phyloP scores from a whole-genome alignment of 768 basidiomycete genomes.

The Melanogaster broomeanus region DNA sequence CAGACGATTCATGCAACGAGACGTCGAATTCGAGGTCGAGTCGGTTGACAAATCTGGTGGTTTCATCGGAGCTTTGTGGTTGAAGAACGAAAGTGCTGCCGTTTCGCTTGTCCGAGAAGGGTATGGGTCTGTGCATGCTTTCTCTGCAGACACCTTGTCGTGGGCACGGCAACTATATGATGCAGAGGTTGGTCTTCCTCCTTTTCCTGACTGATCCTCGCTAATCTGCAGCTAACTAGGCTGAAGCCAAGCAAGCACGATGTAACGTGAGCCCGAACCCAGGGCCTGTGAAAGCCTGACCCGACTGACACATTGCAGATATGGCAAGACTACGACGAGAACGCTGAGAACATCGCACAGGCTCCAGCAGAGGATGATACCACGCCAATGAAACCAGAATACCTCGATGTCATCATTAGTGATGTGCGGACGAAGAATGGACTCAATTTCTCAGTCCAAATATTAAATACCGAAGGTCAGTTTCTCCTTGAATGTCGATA shows the following conservation, averaged over 20 bases:
- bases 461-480: constrained; percentile 87
- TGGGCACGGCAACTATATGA: constrained; percentile 81
- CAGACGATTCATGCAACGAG: constrained; percentile 87
- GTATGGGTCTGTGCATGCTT: constrained; percentile 83
- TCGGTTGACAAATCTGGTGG: constrained; percentile 92
- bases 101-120: constrained; percentile 85
- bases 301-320: constrained; percentile 49
- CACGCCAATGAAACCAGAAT: constrained; percentile 75
- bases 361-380: constrained; percentile 44
- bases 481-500: background rate
- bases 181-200: constrained; percentile 64
- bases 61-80: constrained; percentile 86
- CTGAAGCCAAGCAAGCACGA: constrained; percentile 77
- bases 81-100: constrained; percentile 87
- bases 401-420: constrained; percentile 90
- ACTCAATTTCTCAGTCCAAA: constrained; percentile 90
- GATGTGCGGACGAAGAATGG: constrained; percentile 75
- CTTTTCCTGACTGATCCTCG: constrained; percentile 3
- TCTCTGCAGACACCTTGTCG: constrained; percentile 79
- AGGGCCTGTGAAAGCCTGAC: background rate
- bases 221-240: constrained; percentile 40
- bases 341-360: constrained; percentile 59
- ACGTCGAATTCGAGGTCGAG: constrained; percentile 92
- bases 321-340: constrained; percentile 84
- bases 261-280: constrained; percentile 62